Base-by-base conservation (phyloP, 2,329 filamentous ascomycete genomes). In the Esteya vermicola region DNA sequence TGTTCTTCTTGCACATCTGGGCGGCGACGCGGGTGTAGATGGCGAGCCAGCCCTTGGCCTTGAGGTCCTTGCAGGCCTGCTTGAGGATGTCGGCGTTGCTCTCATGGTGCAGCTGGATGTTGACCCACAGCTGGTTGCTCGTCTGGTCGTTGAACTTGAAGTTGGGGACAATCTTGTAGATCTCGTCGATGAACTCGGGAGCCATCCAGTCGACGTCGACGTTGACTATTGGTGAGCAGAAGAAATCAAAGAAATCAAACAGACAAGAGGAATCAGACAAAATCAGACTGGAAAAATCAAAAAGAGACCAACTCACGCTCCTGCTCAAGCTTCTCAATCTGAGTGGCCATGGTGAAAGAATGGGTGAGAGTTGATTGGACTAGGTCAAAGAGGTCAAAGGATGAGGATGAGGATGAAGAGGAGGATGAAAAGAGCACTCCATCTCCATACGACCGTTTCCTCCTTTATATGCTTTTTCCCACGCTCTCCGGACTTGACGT, bases 121-220 rank as follows among this genome's bases (percentile, higher is more conserved):
- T 63, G 22, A 68, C 65, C 55, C 58, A 63, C 5, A 63, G 54
- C 48, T 69, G 65, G 48, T 70, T 70, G 51, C 62, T 66, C 4
- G 65, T 69, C 52, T 66, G 62, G 45, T 69, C 65, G 42, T 67
- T 60, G 21, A 62, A 61, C 4, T 54, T 55, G 43, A 67, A n/a
- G n/a, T 58, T 10, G 58, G 57, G 32, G 41, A 30, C 36, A n/a
- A n/a, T n/a, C n/a, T n/a, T n/a, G n/a, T 40, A 12, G 40, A 42
- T 43, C n/a, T 50, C 52, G 41, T 60, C 60, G 44, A 66, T 61
- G 48, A 62, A 67, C 13, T 64, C 60, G 1, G 64, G 60, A 43
- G 66, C 65, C 65, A 70, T 69, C 57, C 62, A 67, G 47, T 70
- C 66, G 20, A 69, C 62, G 43, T 70, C 66, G 40, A 70, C 55